These are phyloP conservation scores for Allium sativum DNA, from an alignment of 106 monocot genomes.

Conservation along the genomic window DNA sequence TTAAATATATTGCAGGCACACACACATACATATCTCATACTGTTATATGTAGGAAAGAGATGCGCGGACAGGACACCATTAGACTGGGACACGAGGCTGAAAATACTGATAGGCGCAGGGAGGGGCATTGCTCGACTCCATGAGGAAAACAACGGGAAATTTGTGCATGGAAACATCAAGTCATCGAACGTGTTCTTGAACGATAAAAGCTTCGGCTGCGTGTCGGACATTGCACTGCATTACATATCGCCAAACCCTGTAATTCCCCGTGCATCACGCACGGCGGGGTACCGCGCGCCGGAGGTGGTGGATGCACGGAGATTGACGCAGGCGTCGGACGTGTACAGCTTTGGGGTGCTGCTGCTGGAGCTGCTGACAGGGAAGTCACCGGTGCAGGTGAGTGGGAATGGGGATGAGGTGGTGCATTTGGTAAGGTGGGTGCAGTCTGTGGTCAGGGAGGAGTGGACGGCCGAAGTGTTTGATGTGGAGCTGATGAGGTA, in stretches of 20 bases:
- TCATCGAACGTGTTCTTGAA: slow-evolving; percentile 54
- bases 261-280: slow-evolving; percentile 10
- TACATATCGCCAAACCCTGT: slow-evolving; percentile 9
- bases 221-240: slow-evolving; percentile 34
- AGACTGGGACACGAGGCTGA: slow-evolving; percentile 38
- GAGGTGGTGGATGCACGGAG: slow-evolving; percentile 22
- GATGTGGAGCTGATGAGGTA: slow-evolving; percentile 12
- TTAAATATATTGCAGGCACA: background rate
- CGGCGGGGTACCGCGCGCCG: slow-evolving; percentile 34
- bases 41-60: slow-evolving; percentile 10
- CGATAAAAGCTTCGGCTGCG: slow-evolving; percentile 12
- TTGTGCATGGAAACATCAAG: slow-evolving; percentile 59
- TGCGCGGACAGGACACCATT: slow-evolving; percentile 12
- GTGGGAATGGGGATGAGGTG: slow-evolving; percentile 13
- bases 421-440: slow-evolving; percentile 16
- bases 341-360: slow-evolving; percentile 49
- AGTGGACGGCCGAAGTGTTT: slow-evolving; percentile 18
- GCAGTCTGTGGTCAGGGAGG: slow-evolving; percentile 11
- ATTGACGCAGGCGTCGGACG: slow-evolving; percentile 25
- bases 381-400: slow-evolving; percentile 19
- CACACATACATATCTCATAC: background rate
- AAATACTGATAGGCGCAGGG: slow-evolving; percentile 33
- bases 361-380: slow-evolving; percentile 55
- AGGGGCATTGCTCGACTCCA: slow-evolving; percentile 40
- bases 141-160: slow-evolving; percentile 13